Percentiles rank a stretch among this genome's conserved stretches.
Conservation (phyloP, 2,329 filamentous ascomycete species). For the Macrophomina phaseolina region DNA sequence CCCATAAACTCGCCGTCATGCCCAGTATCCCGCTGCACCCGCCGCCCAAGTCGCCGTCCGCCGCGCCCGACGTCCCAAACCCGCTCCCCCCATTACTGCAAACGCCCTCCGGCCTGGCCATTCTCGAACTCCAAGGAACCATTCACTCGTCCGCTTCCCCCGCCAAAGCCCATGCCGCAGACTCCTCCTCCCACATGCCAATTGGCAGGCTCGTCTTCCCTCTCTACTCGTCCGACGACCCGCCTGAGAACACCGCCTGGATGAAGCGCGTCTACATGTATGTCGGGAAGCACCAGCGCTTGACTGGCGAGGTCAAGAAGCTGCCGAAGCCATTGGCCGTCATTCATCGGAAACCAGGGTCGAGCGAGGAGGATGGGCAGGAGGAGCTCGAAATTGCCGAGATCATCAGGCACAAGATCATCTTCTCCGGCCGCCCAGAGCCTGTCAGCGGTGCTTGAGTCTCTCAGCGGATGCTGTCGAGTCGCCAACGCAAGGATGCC, state of each 20-base stretch:
- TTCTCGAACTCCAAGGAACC: conserved; percentile 90
- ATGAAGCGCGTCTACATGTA: conserved; percentile 91
- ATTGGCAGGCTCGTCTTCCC: conserved; percentile 82
- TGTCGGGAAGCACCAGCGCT: conserved; percentile 84
- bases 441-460: conserved; percentile 60
- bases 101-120: conserved; percentile 85
- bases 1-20: conserved; percentile 21
- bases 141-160: conserved; percentile 64
- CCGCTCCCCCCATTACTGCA: conserved; percentile 83
- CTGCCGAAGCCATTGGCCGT: conserved; percentile 78
- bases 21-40: conserved; percentile 31
- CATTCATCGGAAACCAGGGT: conserved; percentile 60
- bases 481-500: not conserved
- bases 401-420: conserved; percentile 82
- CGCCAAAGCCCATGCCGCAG: conserved; percentile 26
- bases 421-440: conserved; percentile 85
- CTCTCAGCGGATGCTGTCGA: too few species aligned
- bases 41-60: conserved; percentile 5
- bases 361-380: conserved; percentile 34
- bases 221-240: conserved; percentile 63
- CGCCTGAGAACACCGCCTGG: conserved; percentile 69
- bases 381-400: conserved; percentile 81
- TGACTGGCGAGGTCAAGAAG: conserved; percentile 90
- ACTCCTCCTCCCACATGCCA: conserved; percentile 45
- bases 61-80: conserved; percentile 43